Evolutionary conservation across 352 stramenopile genomes (phyloP), one percentile per base, ranked within the genome.

Genomic region (Phytopythium sindhum): DNA sequence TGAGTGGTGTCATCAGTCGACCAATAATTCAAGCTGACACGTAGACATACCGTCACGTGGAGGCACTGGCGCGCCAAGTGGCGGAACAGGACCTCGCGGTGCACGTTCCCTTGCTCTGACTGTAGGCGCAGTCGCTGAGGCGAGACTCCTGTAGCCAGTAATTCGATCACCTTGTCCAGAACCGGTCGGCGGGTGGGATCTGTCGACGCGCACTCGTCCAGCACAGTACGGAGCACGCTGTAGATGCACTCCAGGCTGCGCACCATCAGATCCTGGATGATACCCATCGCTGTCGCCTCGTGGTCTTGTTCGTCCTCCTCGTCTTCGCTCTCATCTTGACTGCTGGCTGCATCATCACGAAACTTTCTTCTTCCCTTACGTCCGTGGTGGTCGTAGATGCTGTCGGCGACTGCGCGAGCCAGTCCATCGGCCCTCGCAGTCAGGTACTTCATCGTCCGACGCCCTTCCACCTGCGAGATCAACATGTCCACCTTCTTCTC

Each of bases 361-460:
- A 37, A 26, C 21, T 24, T 31, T 29, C 26, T 21, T 41, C 39
- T 24, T 29, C 64, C 44, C 60, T 41, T 51, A 63, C 37, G 9
- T 5, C 15, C n/a, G 33, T 28, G 31, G 12, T 74, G 55, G 31
- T 70, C 60, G 28, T 67, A 73, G 4, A 81, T 70, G 23, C 72
- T 65, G 29, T 66, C 72, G 56, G 54, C 73, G 33, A 83, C 66
- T 45, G 57, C 55, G 6, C 50, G 58, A 15, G 66, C 68, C 2
- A 83, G 56, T 19, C 74, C 72, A 5, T 48, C 60, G 2, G 72
- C 64, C 14, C 74, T 74, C 45, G 64, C 52, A 14, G 66, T 71
- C 39, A 92, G 39, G 54, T 86, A 89, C 61, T 81, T 86, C 2
- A 92, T 24, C 60, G 80, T 73, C 24, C 59, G 72, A 15, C 67